Base-by-base conservation (phyloP, 139 green algal genomes). In the Closterium sp. region DNA sequence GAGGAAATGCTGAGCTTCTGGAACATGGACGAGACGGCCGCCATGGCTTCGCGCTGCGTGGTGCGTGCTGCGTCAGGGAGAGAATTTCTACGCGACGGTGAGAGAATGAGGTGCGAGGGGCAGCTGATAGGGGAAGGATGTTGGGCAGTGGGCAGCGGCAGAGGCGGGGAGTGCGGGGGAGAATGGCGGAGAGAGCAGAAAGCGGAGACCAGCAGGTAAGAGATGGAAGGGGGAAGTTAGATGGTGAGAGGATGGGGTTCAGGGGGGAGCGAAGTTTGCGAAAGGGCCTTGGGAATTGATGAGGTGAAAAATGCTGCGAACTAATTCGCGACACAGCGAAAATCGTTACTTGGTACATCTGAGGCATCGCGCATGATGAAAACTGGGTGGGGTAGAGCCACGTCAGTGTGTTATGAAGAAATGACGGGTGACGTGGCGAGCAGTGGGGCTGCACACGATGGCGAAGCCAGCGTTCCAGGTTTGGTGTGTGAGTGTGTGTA, bases 21-120 rank as follows among this genome's bases (percentile, higher is more conserved):
- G 38, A 91, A 91, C 88, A 91, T 91, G 23, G 28, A 76, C 25
- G 88, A 85, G 9, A 91, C n/a, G 9, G 88, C 25, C 83, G 83
- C 83, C 83, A 86, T 86, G 83, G 55, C 55, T 76, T 28, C 55
- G 12, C 1, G 55, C 55, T 76, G 55, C 12, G 55, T 28, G 55
- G 16, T 76, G 55, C n/a, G n/a, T n/a, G n/a, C n/a, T 76, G 55
- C 16, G 55, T 76, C 16, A 76, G 55, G 12, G 25, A 76, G 38
- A 16, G 55, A 76, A 76, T 28, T 28, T 28, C 55, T n/a, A 76
- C 55, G 55, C 55, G 55, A 3, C 23, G 25, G 25, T 76, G 55
- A 76, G 55, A 76, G 55, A 76, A 76, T 28, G 55, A 76, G 55
- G 55, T 76, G 55, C 25, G 12, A 19, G 55, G 55, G 55, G 10